These are phyloP conservation scores for Trichoderma polysporum DNA, from an alignment of 2,329 filamentous ascomycete genomes.

Conservation along the genomic window DNA sequence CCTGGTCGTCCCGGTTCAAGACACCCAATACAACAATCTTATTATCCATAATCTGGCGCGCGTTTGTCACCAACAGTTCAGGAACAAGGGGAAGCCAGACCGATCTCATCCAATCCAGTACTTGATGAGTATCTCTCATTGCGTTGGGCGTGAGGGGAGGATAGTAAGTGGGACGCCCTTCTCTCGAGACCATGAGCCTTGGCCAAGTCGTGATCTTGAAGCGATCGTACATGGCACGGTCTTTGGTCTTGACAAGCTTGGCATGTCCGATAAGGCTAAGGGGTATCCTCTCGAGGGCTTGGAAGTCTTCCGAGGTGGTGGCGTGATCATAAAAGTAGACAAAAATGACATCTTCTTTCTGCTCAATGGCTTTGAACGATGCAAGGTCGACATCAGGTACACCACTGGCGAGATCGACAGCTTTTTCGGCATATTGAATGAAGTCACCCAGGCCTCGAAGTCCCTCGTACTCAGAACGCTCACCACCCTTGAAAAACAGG, in stretches of 20 bases:
- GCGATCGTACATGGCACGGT: slow-evolving; percentile 69
- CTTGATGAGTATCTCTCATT: slow-evolving; percentile 79
- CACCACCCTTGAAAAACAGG: slow-evolving; percentile 86
- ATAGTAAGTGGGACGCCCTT: slow-evolving; percentile 89
- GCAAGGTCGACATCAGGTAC: slow-evolving; percentile 78
- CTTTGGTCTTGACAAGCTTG: slow-evolving; percentile 87
- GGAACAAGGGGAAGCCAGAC: slow-evolving; percentile 97
- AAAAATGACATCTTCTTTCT: slow-evolving; percentile 94
- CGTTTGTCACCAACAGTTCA: slow-evolving; percentile 87
- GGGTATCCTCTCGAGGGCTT: slow-evolving; percentile 80
- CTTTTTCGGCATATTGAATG: slow-evolving; percentile 81
- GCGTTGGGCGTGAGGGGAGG: slow-evolving; percentile 81
- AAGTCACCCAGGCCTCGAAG: slow-evolving; percentile 91
- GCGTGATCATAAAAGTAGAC: slow-evolving; percentile 97
- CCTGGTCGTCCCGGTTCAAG: slow-evolving; percentile 73
- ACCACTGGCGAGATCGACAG: slow-evolving; percentile 72
- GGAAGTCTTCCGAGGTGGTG: slow-evolving; percentile 88
- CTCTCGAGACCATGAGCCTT: slow-evolving; percentile 83
- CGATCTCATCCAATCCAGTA: slow-evolving; percentile 90
- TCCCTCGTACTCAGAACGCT: slow-evolving; percentile 89
- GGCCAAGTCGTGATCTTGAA: slow-evolving; percentile 98
- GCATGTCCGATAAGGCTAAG: slow-evolving; percentile 88
- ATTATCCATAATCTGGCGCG: slow-evolving; percentile 90
- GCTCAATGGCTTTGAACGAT: slow-evolving; percentile 77
- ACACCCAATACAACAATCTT: slow-evolving; percentile 94